Percentiles rank a stretch among this genome's conserved stretches.
Conservation (phyloP, 1,139 yeast species). For the Saccharomyces hybrid region DNA sequence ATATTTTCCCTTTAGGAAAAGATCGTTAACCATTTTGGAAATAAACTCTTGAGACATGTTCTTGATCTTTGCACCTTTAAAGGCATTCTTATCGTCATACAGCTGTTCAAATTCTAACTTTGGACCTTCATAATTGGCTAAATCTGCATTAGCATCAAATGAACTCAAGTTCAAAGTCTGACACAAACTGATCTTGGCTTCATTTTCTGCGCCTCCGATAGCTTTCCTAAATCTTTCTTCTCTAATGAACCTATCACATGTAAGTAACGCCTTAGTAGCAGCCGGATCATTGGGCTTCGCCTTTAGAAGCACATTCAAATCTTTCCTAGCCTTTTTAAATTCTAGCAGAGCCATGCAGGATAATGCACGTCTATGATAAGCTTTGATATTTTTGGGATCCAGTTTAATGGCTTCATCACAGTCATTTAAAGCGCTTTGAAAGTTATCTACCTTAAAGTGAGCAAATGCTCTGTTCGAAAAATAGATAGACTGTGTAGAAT, state of each 20-base stretch:
- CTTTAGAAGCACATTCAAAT: slow-evolving; percentile 57
- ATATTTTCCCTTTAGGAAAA: slow-evolving; percentile 65
- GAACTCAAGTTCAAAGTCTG: slow-evolving; percentile 48
- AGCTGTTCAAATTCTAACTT: slow-evolving; percentile 39
- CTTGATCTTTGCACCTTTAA: slow-evolving; percentile 25
- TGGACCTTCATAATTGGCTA: slow-evolving; percentile 57
- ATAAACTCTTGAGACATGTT: slow-evolving; percentile 48
- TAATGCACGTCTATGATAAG: slow-evolving; percentile 74
- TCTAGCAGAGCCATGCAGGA: slow-evolving; percentile 71
- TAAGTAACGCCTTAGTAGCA: slow-evolving; percentile 57
- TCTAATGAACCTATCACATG: slow-evolving; percentile 61
- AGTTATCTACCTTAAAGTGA: slow-evolving; percentile 75
- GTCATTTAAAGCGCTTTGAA: slow-evolving; percentile 76
- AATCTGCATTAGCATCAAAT: slow-evolving; percentile 30
- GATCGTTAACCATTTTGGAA: slow-evolving; percentile 49
- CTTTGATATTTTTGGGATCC: slow-evolving; percentile 66
- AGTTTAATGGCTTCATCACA: slow-evolving; percentile 63
- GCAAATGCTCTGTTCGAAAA: slow-evolving; percentile 89
- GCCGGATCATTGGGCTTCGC: slow-evolving; percentile 62
- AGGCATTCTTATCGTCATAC: slow-evolving; percentile 29
- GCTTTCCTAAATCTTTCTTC: slow-evolving; percentile 81
- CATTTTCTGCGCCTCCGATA: slow-evolving; percentile 57
- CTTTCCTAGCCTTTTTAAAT: slow-evolving; percentile 66
- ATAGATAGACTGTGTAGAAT: slow-evolving; percentile 61
- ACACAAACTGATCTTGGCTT: slow-evolving; percentile 36